phyloP scores from a whole-genome alignment of 352 stramenopile species.

The Phytophthora sansomeana region DNA sequence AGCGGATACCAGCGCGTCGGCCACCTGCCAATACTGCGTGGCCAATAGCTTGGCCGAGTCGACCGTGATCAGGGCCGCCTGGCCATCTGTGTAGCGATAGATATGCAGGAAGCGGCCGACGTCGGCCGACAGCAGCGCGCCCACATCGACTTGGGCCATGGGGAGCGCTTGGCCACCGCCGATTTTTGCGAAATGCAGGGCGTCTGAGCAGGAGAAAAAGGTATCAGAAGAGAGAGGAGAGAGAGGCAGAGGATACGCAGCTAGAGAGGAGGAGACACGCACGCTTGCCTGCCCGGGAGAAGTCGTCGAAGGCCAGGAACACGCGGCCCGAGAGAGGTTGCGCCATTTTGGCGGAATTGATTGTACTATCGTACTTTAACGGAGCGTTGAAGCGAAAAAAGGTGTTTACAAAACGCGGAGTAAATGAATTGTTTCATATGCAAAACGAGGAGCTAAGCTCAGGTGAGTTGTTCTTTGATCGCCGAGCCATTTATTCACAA shows the following conservation, averaged over 20 bases:
- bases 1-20: slow-evolving; percentile 51
- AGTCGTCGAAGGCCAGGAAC: slow-evolving; percentile 77
- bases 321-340: slow-evolving; percentile 37
- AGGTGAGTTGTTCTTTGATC: too few relatives aligned
- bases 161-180: slow-evolving; percentile 10
- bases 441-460: too few relatives aligned
- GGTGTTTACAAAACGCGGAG: too few relatives aligned
- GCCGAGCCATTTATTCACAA: too few relatives aligned
- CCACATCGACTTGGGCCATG: slow-evolving; percentile 11
- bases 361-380: background rate
- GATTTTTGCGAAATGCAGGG: slow-evolving; percentile 42
- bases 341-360: slow-evolving; percentile 6
- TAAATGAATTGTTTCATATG: too few relatives aligned
- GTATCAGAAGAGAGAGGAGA: background rate
- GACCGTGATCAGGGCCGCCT: slow-evolving; percentile 50
- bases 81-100: slow-evolving; percentile 9
- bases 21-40: slow-evolving; percentile 49
- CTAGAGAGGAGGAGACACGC: slow-evolving; percentile 14
- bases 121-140: slow-evolving; percentile 18
- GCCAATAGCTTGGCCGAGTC: slow-evolving; percentile 34
- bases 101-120: slow-evolving; percentile 28
- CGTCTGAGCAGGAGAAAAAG: slow-evolving; percentile 33
- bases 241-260: background rate
- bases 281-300: slow-evolving; percentile 69
- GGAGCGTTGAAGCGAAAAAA: background rate